Evolutionary conservation across 768 basidiomycete species (phyloP), one percentile per base, ranked within the genome.

Genomic region (Filobasidium wieringae): DNA sequence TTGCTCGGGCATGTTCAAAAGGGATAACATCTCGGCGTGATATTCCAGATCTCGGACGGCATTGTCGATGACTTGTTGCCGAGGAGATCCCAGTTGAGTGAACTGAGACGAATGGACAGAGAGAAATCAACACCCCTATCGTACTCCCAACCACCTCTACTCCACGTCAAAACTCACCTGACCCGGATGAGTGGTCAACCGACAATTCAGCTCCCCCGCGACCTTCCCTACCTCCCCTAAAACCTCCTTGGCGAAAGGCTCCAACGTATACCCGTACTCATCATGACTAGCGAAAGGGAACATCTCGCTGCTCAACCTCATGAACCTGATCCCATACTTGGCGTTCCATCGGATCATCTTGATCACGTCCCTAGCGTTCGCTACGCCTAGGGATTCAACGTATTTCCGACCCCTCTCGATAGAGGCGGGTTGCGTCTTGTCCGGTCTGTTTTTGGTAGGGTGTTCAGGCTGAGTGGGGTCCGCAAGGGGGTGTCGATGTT

Each of bases 261-360:
- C 79, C 26, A 96, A 78, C 15, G 82, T 79, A 71, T 96, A 95
- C 0, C 89, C 89, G 66, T 89, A 81, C 19, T 77, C 78, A 17
- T 75, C 77, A 64, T 96, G 92, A 1, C 86, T 86, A 22, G 90
- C 89, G 65, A 85, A 95, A 0, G 91, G 90, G 73, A 95, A 93
- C 81, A 95, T 84, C 63, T 90, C 87, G 7, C 88, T 89, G 0
- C 88, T 91, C 63, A 93, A 70, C 43, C 90, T 81, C 75, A 92
- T 81, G 73, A 91, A 93, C n/a, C 80, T 81, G 55, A 93, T 90
- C 47, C 82, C 78, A 80, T 82, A 59, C 51, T 61, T 61, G 49
- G 51, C 54, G 22, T 61, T 61, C 59, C 59, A 61, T n/a, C 59
- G 40, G 9, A 61, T 24, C 59, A 61, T 61, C 40, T 61, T 61